Conservation (phyloP, 129 eudicot genomes). For the Lactuca sativa region DNA sequence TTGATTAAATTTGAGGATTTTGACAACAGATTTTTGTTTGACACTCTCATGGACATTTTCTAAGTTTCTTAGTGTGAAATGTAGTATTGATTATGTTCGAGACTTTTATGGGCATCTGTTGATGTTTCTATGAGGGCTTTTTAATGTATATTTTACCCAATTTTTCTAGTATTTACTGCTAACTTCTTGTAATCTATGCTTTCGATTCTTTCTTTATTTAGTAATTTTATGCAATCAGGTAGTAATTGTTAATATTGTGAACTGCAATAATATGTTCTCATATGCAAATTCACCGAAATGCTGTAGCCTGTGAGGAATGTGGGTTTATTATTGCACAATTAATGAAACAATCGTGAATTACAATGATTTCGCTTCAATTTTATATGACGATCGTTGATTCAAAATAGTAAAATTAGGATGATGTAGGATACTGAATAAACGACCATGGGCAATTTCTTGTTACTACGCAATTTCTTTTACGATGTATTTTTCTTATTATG, state of each 20-base stretch:
- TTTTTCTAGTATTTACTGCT: not conserved
- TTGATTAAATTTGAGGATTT: not conserved
- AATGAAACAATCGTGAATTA: not conserved
- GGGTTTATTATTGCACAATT: not conserved
- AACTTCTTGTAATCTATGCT: not conserved
- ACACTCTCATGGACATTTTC: conserved; percentile 4
- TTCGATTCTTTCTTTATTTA: not conserved
- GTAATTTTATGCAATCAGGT: not conserved
- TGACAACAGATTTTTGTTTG: not conserved
- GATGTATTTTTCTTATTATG: not conserved
- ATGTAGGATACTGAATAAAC: not conserved
- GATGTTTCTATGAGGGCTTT: no score
- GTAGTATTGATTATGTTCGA: not conserved
- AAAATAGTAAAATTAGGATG: not conserved
- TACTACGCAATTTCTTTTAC: not conserved
- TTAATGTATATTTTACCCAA: not conserved
- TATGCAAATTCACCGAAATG: not conserved
- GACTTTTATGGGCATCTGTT: no score
- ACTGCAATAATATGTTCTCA: not conserved
- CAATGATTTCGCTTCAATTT: not conserved
- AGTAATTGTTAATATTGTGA: not conserved
- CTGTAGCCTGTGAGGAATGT: not conserved
- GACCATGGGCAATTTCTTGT: not conserved
- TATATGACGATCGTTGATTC: not conserved
- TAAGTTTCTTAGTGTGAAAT: not conserved